Conservation (phyloP, 495 filamentous ascomycete genomes). For the Penicillium bialowiezense region DNA sequence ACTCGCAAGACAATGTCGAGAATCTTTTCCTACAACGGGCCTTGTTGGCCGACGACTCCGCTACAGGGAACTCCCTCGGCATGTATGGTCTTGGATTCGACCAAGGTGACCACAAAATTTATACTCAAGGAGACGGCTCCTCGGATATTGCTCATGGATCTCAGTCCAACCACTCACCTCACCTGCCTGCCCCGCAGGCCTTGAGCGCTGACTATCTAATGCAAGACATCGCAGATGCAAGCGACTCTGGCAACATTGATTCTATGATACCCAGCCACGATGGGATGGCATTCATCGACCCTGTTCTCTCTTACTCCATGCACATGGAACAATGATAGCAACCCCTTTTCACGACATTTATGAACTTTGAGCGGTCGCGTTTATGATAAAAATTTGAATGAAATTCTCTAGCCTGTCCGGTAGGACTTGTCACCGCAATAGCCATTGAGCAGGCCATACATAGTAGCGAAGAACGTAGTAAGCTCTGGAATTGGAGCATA, state of each 20-base stretch:
- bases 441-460: too few relatives aligned
- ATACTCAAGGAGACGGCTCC: slow-evolving; percentile 8
- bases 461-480: too few relatives aligned
- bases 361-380: neutral
- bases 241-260: slow-evolving; percentile 13
- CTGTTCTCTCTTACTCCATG: slow-evolving; percentile 28
- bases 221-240: slow-evolving; percentile 15
- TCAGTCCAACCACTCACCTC: neutral
- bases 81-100: slow-evolving; percentile 47
- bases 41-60: slow-evolving; percentile 29
- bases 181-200: slow-evolving; percentile 9
- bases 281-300: slow-evolving; percentile 36
- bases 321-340: slow-evolving; percentile 19
- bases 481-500: too few relatives aligned
- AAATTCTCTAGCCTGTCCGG: too few relatives aligned
- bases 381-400: too few relatives aligned
- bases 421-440: too few relatives aligned
- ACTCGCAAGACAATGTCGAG: slow-evolving; percentile 49
- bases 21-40: slow-evolving; percentile 44
- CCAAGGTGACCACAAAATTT: slow-evolving; percentile 19
- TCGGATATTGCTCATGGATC: slow-evolving; percentile 5
- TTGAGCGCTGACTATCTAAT: slow-evolving; percentile 28
- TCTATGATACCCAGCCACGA: slow-evolving; percentile 32
- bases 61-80: slow-evolving; percentile 32
- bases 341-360: slow-evolving; percentile 1